These are phyloP conservation scores for Ogataea methanolica DNA, from an alignment of 805 yeast genomes.

Conservation along the genomic window DNA sequence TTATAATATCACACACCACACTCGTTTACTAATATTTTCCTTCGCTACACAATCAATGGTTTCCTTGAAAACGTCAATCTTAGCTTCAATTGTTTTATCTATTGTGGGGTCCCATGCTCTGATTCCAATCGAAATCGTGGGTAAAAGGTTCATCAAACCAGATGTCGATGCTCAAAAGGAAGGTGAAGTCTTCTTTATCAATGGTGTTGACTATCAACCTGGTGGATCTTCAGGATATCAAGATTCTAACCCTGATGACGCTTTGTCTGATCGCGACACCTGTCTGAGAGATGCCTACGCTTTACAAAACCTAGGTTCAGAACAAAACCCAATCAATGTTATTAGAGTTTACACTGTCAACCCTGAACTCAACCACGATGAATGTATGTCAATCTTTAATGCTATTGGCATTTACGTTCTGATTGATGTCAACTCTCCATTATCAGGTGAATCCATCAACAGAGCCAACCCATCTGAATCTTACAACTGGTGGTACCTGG, in stretches of 20 bases:
- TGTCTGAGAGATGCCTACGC: conserved; percentile 80
- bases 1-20: background rate
- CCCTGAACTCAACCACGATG: conserved; percentile 83
- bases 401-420: conserved; percentile 89
- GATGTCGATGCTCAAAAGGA: conserved; percentile 26
- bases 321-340: conserved; percentile 50
- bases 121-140: conserved; percentile 52
- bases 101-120: conserved; percentile 34
- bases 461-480: conserved; percentile 67
- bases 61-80: conserved; percentile 4
- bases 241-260: conserved; percentile 43
- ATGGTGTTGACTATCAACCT: conserved; percentile 90
- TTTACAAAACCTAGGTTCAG: conserved; percentile 66
- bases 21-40: background rate
- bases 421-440: conserved; percentile 80
- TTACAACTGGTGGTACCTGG: conserved; percentile 65
- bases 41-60: conserved; percentile 6
- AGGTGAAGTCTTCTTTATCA: conserved; percentile 67
- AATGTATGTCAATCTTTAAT: conserved; percentile 85
- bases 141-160: conserved; percentile 58
- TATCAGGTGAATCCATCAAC: conserved; percentile 58
- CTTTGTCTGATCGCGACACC: conserved; percentile 59
- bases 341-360: conserved; percentile 78
- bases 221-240: conserved; percentile 77
- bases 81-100: conserved; percentile 6